Percentiles rank a stretch among this genome's conserved stretches.
Conservation (phyloP, 495 filamentous ascomycete genomes). For the Podospora anserina region DNA sequence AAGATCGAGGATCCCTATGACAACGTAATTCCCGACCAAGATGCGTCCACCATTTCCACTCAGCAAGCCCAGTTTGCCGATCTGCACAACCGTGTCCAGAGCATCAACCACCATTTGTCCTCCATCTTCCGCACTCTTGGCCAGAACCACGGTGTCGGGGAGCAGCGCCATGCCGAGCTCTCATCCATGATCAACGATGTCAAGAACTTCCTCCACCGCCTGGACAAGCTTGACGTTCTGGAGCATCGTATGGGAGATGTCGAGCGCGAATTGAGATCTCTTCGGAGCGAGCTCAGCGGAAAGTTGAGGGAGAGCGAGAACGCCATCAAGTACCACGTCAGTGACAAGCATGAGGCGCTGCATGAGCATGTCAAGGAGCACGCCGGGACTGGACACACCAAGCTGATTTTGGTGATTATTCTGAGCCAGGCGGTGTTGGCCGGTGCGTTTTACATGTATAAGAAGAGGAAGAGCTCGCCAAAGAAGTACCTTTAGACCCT, state of each 20-base stretch:
- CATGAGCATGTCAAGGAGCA: conserved; percentile 56
- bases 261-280: conserved; percentile 61
- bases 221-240: conserved; percentile 40
- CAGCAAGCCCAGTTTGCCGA: conserved; percentile 71
- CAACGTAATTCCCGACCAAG: conserved; percentile 43
- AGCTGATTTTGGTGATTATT: conserved; percentile 71
- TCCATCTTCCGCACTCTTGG: conserved; percentile 64
- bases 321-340: conserved; percentile 67
- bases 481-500: conserved; percentile 81
- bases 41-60: conserved; percentile 48
- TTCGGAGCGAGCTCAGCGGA: conserved; percentile 43
- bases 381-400: conserved; percentile 61
- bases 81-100: conserved; percentile 75
- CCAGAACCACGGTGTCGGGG: conserved; percentile 46
- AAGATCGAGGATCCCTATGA: conserved; percentile 38
- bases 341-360: conserved; percentile 66
- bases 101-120: conserved; percentile 66
- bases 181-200: conserved; percentile 40
- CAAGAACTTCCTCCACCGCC: conserved; percentile 35
- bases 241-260: conserved; percentile 57
- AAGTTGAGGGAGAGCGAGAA: conserved; percentile 67
- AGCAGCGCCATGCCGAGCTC: conserved; percentile 59
- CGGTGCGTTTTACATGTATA: conserved; percentile 73
- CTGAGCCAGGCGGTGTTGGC: conserved; percentile 70
- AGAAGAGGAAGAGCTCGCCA: conserved; percentile 70